Conservation (phyloP, 2,329 filamentous ascomycete genomes). For the Phyllosticta citrichinensis region DNA sequence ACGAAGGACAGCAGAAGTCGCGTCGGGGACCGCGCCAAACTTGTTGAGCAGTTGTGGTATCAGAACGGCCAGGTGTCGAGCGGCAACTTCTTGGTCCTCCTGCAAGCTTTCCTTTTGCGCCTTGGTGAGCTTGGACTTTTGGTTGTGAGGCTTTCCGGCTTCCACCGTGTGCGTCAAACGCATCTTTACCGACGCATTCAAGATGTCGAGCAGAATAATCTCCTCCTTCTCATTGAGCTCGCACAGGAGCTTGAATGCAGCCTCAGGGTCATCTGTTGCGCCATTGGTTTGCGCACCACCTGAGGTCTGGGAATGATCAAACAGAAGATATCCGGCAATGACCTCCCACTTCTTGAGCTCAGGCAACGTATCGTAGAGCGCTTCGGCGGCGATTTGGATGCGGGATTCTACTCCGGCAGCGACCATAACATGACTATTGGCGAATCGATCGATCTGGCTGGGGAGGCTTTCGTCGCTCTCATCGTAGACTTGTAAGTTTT, state of each 20-base stretch:
- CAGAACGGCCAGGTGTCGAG: constrained; percentile 62
- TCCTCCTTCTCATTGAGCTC: constrained; percentile 68
- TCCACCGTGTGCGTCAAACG: constrained; percentile 59
- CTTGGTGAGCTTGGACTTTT: constrained; percentile 44
- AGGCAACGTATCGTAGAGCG: constrained; percentile 69
- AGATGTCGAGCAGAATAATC: constrained; percentile 72
- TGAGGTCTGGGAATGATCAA: constrained; percentile 61
- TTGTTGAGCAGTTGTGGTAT: constrained; percentile 86
- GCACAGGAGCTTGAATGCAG: constrained; percentile 59
- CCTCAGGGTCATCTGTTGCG: constrained; percentile 49
- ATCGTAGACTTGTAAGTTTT: constrained; percentile 75
- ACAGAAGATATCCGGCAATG: constrained; percentile 80
- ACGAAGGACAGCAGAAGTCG: constrained; percentile 74
- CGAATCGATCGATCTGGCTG: constrained; percentile 35
- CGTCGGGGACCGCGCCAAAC: constrained; percentile 80
- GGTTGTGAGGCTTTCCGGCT: constrained; percentile 44
- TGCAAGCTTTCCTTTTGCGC: constrained; percentile 50
- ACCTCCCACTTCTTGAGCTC: constrained; percentile 82
- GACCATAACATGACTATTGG: constrained; percentile 43
- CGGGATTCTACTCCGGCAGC: constrained; percentile 63
- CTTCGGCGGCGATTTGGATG: constrained; percentile 76
- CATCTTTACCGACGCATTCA: constrained; percentile 72
- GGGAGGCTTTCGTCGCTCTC: constrained; percentile 51
- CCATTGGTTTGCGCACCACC: constrained; percentile 44
- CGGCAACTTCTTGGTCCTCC: constrained; percentile 68